phyloP scores from a whole-genome alignment of 441 rosid genomes.

The Erodium moschatum region DNA sequence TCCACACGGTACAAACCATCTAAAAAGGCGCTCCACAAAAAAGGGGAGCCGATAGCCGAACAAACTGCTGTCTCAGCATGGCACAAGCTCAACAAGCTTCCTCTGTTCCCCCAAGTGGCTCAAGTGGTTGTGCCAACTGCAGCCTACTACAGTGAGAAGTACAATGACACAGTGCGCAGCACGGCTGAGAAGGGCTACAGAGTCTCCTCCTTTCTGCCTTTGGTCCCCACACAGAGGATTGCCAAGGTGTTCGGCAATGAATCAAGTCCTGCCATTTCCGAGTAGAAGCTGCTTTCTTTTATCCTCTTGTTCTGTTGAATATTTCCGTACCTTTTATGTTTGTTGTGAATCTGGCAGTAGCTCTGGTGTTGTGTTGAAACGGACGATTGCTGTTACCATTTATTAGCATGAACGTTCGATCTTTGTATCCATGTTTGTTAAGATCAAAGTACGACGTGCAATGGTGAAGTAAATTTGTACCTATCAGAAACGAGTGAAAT shows the following conservation, averaged over 20 bases:
- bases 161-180: constrained; percentile 54
- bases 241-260: constrained; percentile 40
- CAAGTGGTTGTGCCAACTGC: constrained; percentile 63
- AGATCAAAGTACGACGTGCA: no score
- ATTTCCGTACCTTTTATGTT: no score
- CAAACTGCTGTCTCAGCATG: constrained; percentile 70
- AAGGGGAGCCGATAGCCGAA: constrained; percentile 77
- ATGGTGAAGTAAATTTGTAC: no score
- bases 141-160: constrained; percentile 66
- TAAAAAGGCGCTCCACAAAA: constrained; percentile 67
- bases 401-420: no score
- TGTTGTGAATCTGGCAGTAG: no score
- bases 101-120: constrained; percentile 41
- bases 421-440: no score
- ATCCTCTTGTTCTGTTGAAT: no score
- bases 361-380: no score
- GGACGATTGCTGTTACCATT: no score
- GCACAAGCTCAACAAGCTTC: constrained; percentile 76
- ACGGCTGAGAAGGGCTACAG: constrained; percentile 71
- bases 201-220: constrained; percentile 61
- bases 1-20: constrained; percentile 70
- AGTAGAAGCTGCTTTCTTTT: background rate
- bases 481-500: no score
- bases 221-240: constrained; percentile 69
- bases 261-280: background rate